Evolutionary conservation across 306 rosid genomes (phyloP), one percentile per base, ranked within the genome.

Genomic region (Trichosanthes cucumerina): DNA sequence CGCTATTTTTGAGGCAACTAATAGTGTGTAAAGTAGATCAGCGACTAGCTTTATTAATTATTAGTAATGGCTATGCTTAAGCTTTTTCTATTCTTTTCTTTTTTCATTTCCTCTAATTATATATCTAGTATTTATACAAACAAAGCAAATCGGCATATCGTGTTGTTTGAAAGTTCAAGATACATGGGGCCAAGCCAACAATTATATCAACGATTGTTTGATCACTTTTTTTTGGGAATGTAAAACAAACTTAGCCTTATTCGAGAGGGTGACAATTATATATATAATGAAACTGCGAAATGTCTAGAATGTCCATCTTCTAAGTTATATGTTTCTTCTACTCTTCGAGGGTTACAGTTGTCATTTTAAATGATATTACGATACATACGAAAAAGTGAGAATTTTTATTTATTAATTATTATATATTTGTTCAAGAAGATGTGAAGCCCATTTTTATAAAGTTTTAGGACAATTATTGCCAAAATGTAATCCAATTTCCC

Each of bases 11-110:
- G 23, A 28, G 28, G 77, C 39, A 72, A 72, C 23, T 72, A 72
- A 47, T 68, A 71, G 34, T 69, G 44, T 89, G 87, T 87, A 80
- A 74, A 58, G 28, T 31, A 18, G 80, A 63, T 63, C 79, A 76
- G 70, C 38, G 43, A 79, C 77, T 66, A 63, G 63, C 81, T 81
- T 81, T 79, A 71, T 72, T 72, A 46, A 39, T 72, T 79, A 71
- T 72, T 72, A 46, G 58, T 72, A 72, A 72, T 46, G 58, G 8
- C 58, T 72, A 26, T 47, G 58, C 58, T 14, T 72, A 23, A 44
- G 38, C 41, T 46, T 72, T 72, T 43, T 13, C 3, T 41, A 12
- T 11, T 26, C 23, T 23, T 9, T 18, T n/a, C 43, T 39, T 34
- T 63, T 14, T 6, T 24, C 47, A 3, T 13, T 65, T 65, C 5